Evolutionary conservation across 805 yeast genomes (phyloP).

Genomic region (Suhomyces sp.): DNA sequence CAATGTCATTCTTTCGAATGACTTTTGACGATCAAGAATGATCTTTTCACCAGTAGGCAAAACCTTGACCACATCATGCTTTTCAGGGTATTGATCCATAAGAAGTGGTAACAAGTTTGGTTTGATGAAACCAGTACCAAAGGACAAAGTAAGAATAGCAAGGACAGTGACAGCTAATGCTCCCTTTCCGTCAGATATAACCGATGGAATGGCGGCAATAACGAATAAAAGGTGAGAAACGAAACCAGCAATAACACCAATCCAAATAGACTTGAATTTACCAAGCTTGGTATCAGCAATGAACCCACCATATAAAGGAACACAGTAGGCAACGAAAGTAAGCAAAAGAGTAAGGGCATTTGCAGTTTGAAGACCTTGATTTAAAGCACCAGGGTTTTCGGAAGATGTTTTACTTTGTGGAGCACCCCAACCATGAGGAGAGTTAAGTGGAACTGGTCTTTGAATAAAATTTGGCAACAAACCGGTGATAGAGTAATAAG

Average conservation of each 20-base stretch:
- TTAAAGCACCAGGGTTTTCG: conserved; percentile 51
- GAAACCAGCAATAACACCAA: conserved; percentile 48
- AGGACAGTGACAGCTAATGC: conserved; percentile 41
- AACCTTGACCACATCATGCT: conserved; percentile 57
- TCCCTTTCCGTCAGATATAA: conserved; percentile 31
- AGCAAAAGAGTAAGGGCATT: conserved; percentile 48
- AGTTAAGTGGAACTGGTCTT: conserved; percentile 51
- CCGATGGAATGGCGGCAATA: conserved; percentile 47
- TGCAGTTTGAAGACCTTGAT: conserved; percentile 44
- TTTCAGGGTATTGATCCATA: conserved; percentile 53
- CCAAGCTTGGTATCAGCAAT: conserved; percentile 51
- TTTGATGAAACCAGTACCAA: conserved; percentile 55
- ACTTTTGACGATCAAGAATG: conserved; percentile 48
- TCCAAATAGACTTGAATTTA: conserved; percentile 48
- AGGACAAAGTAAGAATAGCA: conserved; percentile 38
- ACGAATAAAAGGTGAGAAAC: conserved; percentile 48
- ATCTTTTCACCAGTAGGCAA: conserved; percentile 64
- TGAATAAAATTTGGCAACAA: conserved; percentile 49
- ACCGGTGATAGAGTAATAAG: conserved; percentile 49
- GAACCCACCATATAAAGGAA: conserved; percentile 54
- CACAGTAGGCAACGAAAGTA: conserved; percentile 49
- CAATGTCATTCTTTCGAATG: conserved; percentile 42
- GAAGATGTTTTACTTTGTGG: conserved; percentile 25
- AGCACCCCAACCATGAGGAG: conserved; percentile 47
- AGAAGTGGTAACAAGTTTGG: conserved; percentile 51